Evolutionary conservation across 2,329 filamentous ascomycete species (phyloP).

Genomic region (Sporothrix globosa): DNA sequence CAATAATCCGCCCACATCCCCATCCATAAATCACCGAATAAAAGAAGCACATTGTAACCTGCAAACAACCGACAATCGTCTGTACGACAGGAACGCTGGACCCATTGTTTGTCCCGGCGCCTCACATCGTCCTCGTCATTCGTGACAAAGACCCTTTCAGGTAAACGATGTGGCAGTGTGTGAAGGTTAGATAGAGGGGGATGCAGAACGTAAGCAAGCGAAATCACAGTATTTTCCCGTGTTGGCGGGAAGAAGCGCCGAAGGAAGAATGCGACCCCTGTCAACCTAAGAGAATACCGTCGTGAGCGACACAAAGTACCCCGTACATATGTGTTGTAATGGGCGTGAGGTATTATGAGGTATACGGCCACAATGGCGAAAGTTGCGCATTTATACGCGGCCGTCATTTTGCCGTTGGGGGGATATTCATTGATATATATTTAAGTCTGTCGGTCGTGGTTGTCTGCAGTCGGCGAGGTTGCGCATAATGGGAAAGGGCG

Average conservation of each 20-base stretch:
- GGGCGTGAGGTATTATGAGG: not conserved
- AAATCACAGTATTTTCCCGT: not conserved
- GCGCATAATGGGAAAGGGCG: too few relatives aligned
- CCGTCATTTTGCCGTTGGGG: not conserved
- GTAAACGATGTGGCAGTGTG: not conserved
- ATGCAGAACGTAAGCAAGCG: constrained; percentile 25
- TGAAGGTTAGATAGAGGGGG: constrained; percentile 3
- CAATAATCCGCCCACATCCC: not conserved
- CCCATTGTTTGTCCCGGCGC: not conserved
- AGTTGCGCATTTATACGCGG: not conserved
- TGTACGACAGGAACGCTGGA: not conserved
- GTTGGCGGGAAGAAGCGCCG: constrained; percentile 30
- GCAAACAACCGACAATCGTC: not conserved
- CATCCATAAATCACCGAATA: not conserved
- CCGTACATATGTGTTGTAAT: not conserved
- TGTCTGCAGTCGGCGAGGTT: not conserved
- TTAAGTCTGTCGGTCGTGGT: not conserved
- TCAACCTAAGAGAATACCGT: not conserved
- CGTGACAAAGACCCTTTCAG: not conserved
- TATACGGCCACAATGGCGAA: not conserved
- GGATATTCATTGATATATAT: constrained; percentile 2
- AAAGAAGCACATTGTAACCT: not conserved
- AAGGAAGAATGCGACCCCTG: constrained; percentile 26
- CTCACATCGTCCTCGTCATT: not conserved
- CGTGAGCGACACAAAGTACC: not conserved